Evolutionary conservation across 2,329 filamentous ascomycete genomes (phyloP), one percentile per base, ranked within the genome.

Genomic region (Pseudogymnoascus sp.): DNA sequence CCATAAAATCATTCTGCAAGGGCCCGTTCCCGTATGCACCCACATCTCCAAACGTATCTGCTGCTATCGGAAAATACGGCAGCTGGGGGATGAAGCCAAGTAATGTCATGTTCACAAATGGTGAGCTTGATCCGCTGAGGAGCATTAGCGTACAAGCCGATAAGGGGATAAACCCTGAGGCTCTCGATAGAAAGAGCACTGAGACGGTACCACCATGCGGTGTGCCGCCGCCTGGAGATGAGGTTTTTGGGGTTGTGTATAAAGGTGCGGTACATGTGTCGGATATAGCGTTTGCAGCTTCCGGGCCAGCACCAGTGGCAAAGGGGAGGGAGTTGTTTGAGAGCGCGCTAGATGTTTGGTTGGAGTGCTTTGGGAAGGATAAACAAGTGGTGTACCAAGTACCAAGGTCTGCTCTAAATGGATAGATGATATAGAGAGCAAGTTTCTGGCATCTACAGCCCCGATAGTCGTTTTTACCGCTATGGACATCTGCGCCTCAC

Each of bases 291-390:
- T 47, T 47, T 47, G 41, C 41, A 28, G 41, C 41, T 28, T 47
- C 41, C 4, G 41, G 41, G 22, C 41, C 41, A 28, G 41, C 22
- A 6, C 41, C 41, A 28, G 32, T 57, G 4, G 39, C 57, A 30
- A 22, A 41, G 12, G 61, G 57, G n/a, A 47, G 54, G 41, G 61
- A 39, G 5, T 38, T 62, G 11, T 60, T 62, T 25, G 30, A 35
- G 12, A 57, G 34, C 28, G 61, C 58, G 20, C 20, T 57, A n/a
- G 61, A 62, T 60, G 61, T 20, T 16, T 62, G 58, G 61, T 18
- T 62, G 8, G n/a, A 37, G n/a, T 62, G 61, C 9, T 60, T 62
- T 39, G 57, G 39, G 8, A 50, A 47, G 9, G 22, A 25, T 12
- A 28, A 47, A 28, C 8, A 41, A 4, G n/a, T 7, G 37, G 37